phyloP scores from a whole-genome alignment of 2,329 filamentous ascomycete genomes.

The Penicillium sp. region DNA sequence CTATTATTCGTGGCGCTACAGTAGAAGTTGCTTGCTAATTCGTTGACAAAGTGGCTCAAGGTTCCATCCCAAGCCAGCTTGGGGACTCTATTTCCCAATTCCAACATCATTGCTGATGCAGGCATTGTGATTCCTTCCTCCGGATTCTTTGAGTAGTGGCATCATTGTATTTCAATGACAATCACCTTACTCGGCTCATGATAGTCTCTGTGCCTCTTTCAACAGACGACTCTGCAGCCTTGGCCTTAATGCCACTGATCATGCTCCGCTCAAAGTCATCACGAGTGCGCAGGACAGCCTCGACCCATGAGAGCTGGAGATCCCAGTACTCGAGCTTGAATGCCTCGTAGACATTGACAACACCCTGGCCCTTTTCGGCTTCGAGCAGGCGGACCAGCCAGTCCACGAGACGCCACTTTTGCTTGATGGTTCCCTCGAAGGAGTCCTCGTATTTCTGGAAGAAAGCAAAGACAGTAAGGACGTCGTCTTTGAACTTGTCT shows the following conservation, averaged over 20 bases:
- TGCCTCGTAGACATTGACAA: slow-evolving; percentile 74
- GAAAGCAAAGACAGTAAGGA: slow-evolving; percentile 85
- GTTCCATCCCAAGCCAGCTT: slow-evolving; percentile 24
- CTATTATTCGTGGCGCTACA: slow-evolving; percentile 12
- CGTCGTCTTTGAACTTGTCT: slow-evolving; percentile 91
- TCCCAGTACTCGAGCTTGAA: slow-evolving; percentile 94
- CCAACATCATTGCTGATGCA: neutral
- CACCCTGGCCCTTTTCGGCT: slow-evolving; percentile 67
- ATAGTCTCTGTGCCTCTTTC: slow-evolving; percentile 84
- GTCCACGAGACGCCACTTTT: slow-evolving; percentile 90
- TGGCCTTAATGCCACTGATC: slow-evolving; percentile 82
- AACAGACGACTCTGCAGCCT: slow-evolving; percentile 81
- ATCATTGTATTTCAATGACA: neutral
- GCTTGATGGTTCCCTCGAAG: slow-evolving; percentile 74
- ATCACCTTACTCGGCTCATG: slow-evolving; percentile 84
- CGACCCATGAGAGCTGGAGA: slow-evolving; percentile 91
- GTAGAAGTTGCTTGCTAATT: slow-evolving; percentile 8
- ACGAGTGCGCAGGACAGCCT: slow-evolving; percentile 78
- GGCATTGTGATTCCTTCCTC: neutral
- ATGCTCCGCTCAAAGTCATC: slow-evolving; percentile 94
- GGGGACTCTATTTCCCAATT: neutral
- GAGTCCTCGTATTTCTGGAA: slow-evolving; percentile 71
- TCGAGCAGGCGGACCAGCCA: slow-evolving; percentile 75
- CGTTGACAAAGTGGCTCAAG: neutral
- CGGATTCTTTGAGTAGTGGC: neutral